Base-by-base conservation (phyloP, 1,139 yeast species). In the Geotrichum histeridarum region DNA sequence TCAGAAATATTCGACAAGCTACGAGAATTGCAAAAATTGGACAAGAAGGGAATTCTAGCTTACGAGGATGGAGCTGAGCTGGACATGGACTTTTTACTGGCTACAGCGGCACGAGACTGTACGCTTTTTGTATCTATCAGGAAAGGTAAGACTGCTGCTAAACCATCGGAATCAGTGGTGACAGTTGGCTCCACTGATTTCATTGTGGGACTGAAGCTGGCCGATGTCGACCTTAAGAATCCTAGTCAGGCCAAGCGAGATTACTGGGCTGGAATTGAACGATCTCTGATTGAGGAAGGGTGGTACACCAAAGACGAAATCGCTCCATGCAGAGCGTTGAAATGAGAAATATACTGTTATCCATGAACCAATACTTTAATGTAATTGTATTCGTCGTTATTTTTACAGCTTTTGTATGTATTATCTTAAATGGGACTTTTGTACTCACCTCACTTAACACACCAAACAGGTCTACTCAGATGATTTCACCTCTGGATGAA, bases 31-130 rank as follows among this genome's bases (percentile, higher is more conserved):
- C 73, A 70, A 51, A 37, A 31, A 1, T 48, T 53, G 43, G 73
- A 70, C 52, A 50, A 41, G 1, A 38, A 45, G 31, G 73, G 72
- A 1, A 58, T 67, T 2, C 56, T 65, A 1, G 54, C 57, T 9
- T 51, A 57, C 31, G 52, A 42, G 8, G 44, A 49, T n/a, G 54
- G 51, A 8, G 55, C 59, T 4, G 51, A 58, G 8, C 54, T 63
- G 1, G 61, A 63, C 12, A 57, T 59, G 0, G 65, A 60, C 11
- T 59, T 72, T 35, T 55, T 67, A 41, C 30, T 60, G 6, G 74
- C 75, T 30, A 73, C 73, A 73, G 64, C 76, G 4, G 60, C 67
- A 4, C 61, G 77, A 33, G 77, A 73, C 50, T 68, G 74, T 36
- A 69, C 75, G 0, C 50, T 73, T 5, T 69, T 71, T 52, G 52